Conservation (phyloP, 1,139 yeast genomes). For the Taphrina betulina region DNA sequence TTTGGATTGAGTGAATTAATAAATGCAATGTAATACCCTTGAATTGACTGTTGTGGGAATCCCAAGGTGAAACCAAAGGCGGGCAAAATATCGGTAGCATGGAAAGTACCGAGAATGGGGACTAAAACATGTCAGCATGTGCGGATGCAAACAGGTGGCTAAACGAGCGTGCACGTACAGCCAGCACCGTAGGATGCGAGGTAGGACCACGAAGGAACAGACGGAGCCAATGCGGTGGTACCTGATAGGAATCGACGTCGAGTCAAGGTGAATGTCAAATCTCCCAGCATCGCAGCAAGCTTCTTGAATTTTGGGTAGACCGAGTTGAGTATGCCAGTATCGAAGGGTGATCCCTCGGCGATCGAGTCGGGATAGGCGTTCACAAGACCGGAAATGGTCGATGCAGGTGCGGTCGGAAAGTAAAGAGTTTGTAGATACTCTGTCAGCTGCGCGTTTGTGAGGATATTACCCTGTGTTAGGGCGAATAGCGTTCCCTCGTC, state of each 20-base stretch:
- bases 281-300: slow-evolving; percentile 11
- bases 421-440: not conserved
- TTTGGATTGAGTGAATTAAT: slow-evolving; percentile 1
- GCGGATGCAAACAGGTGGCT: no score
- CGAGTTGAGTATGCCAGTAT: not conserved
- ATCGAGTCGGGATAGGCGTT: not conserved
- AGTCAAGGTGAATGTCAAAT: not conserved
- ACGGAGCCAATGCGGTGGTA: not conserved
- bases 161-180: no score
- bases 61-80: not conserved
- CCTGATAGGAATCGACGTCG: not conserved
- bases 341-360: slow-evolving; percentile 2
- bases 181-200: slow-evolving; percentile 2
- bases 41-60: not conserved
- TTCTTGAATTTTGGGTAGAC: slow-evolving; percentile 7
- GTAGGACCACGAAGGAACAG: not conserved
- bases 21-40: not conserved
- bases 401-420: not conserved
- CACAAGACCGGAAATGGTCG: not conserved
- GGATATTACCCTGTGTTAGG: not conserved
- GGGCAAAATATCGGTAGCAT: not conserved
- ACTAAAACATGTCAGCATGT: no score
- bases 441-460: not conserved
- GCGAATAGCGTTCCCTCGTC: slow-evolving; percentile 5
- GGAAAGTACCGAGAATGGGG: slow-evolving; percentile 3